Percentiles rank a stretch among this genome's conserved stretches.
Conservation (phyloP, 2,329 filamentous ascomycete genomes). For the Dactylellina cionopaga region DNA sequence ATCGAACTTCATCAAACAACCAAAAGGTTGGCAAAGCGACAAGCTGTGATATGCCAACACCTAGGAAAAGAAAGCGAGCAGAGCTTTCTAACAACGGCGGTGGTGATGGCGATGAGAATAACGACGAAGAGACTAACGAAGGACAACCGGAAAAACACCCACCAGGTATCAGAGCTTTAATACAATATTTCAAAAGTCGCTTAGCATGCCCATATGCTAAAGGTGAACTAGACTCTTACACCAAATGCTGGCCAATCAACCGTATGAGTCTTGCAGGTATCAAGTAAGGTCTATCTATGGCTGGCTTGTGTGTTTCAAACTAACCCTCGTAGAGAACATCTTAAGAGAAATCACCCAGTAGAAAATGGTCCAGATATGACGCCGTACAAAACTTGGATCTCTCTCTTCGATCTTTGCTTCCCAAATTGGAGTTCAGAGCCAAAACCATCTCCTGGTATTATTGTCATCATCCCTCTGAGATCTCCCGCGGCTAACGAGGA, state of each 20-base stretch:
- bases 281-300: background rate
- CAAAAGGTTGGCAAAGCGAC: background rate
- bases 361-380: background rate
- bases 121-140: background rate
- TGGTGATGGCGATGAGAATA: background rate
- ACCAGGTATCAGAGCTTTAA: background rate
- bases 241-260: background rate
- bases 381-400: background rate
- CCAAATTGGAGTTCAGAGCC: background rate
- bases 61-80: no score
- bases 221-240: background rate
- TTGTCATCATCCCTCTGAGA: background rate
- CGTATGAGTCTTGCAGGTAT: background rate
- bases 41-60: no score
- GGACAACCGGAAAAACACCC: background rate
- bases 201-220: slow-evolving; percentile 5
- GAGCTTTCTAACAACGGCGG: background rate
- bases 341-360: background rate
- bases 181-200: background rate
- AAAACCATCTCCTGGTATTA: slow-evolving; percentile 1
- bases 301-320: background rate
- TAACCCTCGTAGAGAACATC: slow-evolving; percentile 2
- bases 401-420: slow-evolving; percentile 2
- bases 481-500: background rate
- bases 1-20: background rate